phyloP scores from a whole-genome alignment of 208 protist species.

The Trichomonas vaginalis region DNA sequence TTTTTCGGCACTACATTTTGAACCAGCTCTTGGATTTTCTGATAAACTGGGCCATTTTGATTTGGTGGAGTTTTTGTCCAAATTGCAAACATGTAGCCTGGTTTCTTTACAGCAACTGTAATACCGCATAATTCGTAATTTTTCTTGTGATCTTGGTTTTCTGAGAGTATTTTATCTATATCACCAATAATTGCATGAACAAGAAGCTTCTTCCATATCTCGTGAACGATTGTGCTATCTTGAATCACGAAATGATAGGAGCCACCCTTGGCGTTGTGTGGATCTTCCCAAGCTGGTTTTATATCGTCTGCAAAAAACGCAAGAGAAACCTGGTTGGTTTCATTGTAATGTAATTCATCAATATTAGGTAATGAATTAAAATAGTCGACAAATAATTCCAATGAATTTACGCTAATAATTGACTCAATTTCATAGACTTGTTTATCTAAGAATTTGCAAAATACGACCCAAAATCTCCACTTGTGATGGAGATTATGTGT shows the following conservation, averaged over 20 bases:
- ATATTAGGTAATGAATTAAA: not conserved
- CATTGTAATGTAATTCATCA: not conserved
- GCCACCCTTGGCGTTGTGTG: not conserved
- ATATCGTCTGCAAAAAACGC: not conserved
- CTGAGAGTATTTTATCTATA: not conserved
- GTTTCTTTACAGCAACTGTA: not conserved
- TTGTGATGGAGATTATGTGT: not conserved
- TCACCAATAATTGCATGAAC: not conserved
- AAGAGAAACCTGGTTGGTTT: not conserved
- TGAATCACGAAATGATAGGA: not conserved
- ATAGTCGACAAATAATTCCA: not conserved
- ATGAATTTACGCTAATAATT: not conserved
- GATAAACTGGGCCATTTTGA: too few species aligned
- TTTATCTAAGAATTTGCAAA: not conserved
- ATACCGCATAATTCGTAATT: not conserved
- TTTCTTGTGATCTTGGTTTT: not conserved
- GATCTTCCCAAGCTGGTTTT: conserved; percentile 15
- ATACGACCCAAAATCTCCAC: not conserved
- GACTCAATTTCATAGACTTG: not conserved
- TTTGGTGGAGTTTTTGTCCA: not conserved
- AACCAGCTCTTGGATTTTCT: too few species aligned
- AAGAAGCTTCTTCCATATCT: not conserved
- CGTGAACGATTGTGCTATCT: not conserved
- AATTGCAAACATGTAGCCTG: not conserved
- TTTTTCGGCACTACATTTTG: too few species aligned